Base-by-base conservation (phyloP, 805 yeast species). In the Saccharomyces mikatae region DNA sequence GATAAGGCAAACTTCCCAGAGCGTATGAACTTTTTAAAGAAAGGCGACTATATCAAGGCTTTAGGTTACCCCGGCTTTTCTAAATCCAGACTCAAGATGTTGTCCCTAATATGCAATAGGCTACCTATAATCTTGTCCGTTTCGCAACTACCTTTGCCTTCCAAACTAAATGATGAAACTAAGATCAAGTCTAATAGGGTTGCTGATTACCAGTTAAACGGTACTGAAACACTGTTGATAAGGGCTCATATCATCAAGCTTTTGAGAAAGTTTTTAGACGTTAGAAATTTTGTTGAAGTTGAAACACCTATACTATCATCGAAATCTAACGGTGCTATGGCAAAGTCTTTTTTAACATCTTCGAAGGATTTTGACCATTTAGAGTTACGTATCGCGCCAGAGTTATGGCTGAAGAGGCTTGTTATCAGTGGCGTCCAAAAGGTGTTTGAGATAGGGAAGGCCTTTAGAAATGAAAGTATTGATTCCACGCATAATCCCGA, bases 401-500 rank as follows among this genome's bases (percentile, higher is more conserved):
- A 92, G 64, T 72, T 94, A 41, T 94, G 97, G 97, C 77, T 94
- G 53, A 94, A 94, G 65, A 79, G 87, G 59, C 71, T 94, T 51
- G 80, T 90, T 2, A 82, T 92, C 32, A 78, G 88, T 6, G 99
- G 99, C 1, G 82, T 91, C 63, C 96, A 91, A 60, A 82, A 80
- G 60, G 84, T 94, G 2, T 94, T 81, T 69, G 98, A 94, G 64
- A 80, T 94, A 52, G 97, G 97, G 0, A 78, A 80, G 52, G 83
- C 78, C 48, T 94, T 91, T 69, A 76, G 99, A 62, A 94, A 94
- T 64, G 99, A 94, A 71, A 96, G 97, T 6, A 77, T 92, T 29
- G 99, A 92, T 67, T 76, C 86, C 1, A 87, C 96, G 0, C 99
- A 92, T 68, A 94, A 92, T 69, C 96, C 97, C 0, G 99, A 92